phyloP scores from a whole-genome alignment of 176 grass and related monocot genomes.

The Puya raimondii region DNA sequence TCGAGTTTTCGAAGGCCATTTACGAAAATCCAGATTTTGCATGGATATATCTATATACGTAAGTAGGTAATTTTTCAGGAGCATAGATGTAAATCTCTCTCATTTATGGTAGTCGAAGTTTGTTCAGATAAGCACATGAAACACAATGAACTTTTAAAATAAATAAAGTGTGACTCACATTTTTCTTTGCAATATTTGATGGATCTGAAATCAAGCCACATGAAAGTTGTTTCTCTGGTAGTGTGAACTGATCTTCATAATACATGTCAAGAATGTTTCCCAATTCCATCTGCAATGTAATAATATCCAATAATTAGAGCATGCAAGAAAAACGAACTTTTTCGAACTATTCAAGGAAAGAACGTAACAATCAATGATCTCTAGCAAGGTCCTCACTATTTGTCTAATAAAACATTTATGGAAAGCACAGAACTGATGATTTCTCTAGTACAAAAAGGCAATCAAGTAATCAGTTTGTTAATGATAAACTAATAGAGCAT shows the following conservation, averaged over 20 bases:
- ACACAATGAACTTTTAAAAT: neutral
- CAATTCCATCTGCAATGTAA: constrained; percentile 48
- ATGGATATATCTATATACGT: no score
- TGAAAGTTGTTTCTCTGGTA: constrained; percentile 60
- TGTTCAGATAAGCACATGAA: neutral
- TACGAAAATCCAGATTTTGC: no score
- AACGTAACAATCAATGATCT: neutral
- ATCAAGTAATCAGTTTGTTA: no score
- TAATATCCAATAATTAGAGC: constrained; percentile 3
- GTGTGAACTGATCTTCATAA: constrained; percentile 80
- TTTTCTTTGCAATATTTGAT: constrained; percentile 47
- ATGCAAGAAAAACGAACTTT: neutral
- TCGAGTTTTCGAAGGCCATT: no score
- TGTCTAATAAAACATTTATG: neutral
- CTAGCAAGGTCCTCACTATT: neutral
- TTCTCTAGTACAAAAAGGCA: neutral
- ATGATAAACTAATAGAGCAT: neutral
- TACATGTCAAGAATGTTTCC: constrained; percentile 80
- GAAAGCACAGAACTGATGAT: neutral
- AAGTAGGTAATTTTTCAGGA: no score
- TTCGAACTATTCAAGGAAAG: neutral
- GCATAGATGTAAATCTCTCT: no score
- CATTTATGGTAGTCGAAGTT: neutral
- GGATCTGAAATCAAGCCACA: constrained; percentile 38
- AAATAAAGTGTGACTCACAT: constrained; percentile 23